Evolutionary conservation across 768 basidiomycete species (phyloP).

Genomic region (Chlorophyllum brunneum): DNA sequence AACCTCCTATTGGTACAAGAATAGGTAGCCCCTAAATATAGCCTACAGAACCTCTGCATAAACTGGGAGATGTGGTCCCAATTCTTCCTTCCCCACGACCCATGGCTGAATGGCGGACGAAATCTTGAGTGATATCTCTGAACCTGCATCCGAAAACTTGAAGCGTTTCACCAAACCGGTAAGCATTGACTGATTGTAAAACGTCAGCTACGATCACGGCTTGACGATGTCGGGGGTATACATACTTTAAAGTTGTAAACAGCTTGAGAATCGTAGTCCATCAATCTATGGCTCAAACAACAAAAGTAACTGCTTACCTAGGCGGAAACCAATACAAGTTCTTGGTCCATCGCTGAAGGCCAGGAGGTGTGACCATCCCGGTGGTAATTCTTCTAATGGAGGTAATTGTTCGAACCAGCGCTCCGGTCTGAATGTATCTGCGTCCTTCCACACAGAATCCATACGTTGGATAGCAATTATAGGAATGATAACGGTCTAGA

Average conservation of each 20-base stretch:
- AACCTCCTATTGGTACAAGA: too few relatives aligned
- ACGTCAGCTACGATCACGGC: background rate
- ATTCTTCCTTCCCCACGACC: slow-evolving; percentile 23
- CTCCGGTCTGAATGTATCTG: slow-evolving; percentile 31
- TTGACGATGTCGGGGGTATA: background rate
- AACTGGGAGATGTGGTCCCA: background rate
- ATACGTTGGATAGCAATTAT: slow-evolving; percentile 21
- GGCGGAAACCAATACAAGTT: slow-evolving; percentile 37
- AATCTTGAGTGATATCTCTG: slow-evolving; percentile 25
- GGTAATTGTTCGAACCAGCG: slow-evolving; percentile 34
- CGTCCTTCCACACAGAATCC: slow-evolving; percentile 34
- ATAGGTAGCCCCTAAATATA: too few relatives aligned
- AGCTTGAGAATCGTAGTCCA: too few relatives aligned
- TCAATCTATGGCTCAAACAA: slow-evolving; percentile 16
- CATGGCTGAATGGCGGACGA: slow-evolving; percentile 33
- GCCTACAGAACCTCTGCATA: background rate
- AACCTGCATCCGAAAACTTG: slow-evolving; percentile 32
- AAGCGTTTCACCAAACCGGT: slow-evolving; percentile 27
- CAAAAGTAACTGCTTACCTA: slow-evolving; percentile 19
- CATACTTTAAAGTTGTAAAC: too few relatives aligned
- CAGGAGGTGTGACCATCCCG: slow-evolving; percentile 33
- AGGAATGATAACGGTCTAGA: background rate
- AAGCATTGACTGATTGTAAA: slow-evolving; percentile 35
- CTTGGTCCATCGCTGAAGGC: slow-evolving; percentile 41
- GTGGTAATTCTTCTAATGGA: slow-evolving; percentile 24